Evolutionary conservation across 2,329 filamentous ascomycete genomes (phyloP).

Genomic region (Aspergillus ustus): DNA sequence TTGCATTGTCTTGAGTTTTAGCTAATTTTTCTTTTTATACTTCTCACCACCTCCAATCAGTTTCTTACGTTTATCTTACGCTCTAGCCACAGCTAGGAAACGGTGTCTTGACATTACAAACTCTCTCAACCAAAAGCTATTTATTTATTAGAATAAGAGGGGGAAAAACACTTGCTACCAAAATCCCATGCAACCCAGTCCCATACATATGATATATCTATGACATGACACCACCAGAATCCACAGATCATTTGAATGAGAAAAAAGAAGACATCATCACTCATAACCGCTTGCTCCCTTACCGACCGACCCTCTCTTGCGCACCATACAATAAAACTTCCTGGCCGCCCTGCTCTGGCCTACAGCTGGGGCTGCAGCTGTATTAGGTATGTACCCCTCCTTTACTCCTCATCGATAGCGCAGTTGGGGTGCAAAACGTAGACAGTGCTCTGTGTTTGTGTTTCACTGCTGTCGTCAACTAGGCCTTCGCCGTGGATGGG

Average conservation of each 20-base stretch:
- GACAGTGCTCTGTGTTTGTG: conserved; percentile 59
- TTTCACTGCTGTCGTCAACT: conserved; percentile 72
- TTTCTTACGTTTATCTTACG: background rate
- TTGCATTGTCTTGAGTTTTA: background rate
- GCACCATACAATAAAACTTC: background rate
- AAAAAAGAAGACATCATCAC: background rate
- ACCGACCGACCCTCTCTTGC: background rate
- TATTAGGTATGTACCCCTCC: too few relatives aligned
- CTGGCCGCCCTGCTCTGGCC: too few relatives aligned
- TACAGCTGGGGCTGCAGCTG: too few relatives aligned
- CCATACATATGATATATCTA: background rate
- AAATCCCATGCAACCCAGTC: background rate
- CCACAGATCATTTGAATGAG: background rate
- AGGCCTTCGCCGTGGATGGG: conserved; percentile 80
- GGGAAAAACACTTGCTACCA: background rate
- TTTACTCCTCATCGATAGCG: conserved; percentile 66
- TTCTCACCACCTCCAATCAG: background rate
- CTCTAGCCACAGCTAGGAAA: too few relatives aligned
- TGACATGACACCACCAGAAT: background rate
- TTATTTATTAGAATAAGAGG: background rate
- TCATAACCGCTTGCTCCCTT: background rate
- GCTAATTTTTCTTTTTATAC: background rate
- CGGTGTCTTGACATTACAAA: too few relatives aligned
- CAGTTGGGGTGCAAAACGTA: conserved; percentile 97
- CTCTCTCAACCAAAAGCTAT: background rate